Evolutionary conservation across 1,284 basidiomycete genomes (phyloP).

Genomic region (Afroboletus lepidellus): DNA sequence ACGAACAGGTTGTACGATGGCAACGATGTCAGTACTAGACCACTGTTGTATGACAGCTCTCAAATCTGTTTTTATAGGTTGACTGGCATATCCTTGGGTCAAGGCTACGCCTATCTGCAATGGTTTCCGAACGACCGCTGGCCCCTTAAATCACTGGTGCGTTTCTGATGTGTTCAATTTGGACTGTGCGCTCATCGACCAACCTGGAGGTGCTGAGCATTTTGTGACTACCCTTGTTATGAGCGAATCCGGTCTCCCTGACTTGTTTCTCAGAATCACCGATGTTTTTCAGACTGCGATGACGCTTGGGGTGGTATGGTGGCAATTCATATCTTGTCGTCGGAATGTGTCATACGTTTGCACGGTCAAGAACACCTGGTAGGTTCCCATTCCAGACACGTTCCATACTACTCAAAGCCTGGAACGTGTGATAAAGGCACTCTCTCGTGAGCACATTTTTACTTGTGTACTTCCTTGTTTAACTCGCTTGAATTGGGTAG

Average conservation of each 20-base stretch:
- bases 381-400: background rate
- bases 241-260: background rate
- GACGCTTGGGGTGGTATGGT: background rate
- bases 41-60: background rate
- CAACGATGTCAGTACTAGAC: background rate
- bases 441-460: background rate
- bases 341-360: background rate
- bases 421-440: background rate
- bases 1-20: background rate
- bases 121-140: slow-evolving; percentile 4
- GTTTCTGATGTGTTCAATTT: background rate
- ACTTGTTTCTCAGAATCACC: background rate
- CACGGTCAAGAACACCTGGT: background rate
- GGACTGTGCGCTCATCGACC: background rate
- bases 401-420: background rate
- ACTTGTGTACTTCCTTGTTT: background rate
- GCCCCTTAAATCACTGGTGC: background rate
- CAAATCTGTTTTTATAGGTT: background rate
- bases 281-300: background rate
- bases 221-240: background rate
- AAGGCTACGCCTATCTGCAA: slow-evolving; percentile 2
- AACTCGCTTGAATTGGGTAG: background rate
- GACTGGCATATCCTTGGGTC: slow-evolving; percentile 9
- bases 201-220: slow-evolving; percentile 6
- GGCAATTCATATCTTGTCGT: slow-evolving; percentile 8